Percentiles rank a stretch among this genome's conserved stretches.
These are phyloP conservation scores for Saccharomycopsis hybrid DNA, from an alignment of 1,139 yeast species.

Conservation along the genomic window DNA sequence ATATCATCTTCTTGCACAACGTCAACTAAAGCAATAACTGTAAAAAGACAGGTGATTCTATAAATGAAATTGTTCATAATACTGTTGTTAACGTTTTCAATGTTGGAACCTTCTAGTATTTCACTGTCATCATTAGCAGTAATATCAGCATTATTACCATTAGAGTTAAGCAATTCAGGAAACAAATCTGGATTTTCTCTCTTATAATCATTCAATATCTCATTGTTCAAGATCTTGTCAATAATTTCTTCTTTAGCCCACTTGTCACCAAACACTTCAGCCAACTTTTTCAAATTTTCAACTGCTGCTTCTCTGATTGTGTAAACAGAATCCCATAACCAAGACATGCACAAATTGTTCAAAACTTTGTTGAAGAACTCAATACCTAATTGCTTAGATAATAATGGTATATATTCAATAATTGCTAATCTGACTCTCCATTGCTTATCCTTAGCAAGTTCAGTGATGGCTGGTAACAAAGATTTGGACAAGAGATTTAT, in stretches of 20 bases:
- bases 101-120: constrained; percentile 28
- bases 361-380: constrained; percentile 89
- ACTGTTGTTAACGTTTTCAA: constrained; percentile 37
- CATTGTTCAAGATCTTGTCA: constrained; percentile 54
- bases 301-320: constrained; percentile 98
- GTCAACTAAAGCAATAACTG: constrained; percentile 69
- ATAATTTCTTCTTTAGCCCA: constrained; percentile 91
- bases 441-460: constrained; percentile 90
- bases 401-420: constrained; percentile 90
- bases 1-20: constrained; percentile 34
- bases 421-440: constrained; percentile 98
- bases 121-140: constrained; percentile 24
- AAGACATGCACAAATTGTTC: constrained; percentile 84
- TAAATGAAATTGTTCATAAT: constrained; percentile 67
- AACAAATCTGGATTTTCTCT: constrained; percentile 23
- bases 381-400: constrained; percentile 94
- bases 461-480: constrained; percentile 91
- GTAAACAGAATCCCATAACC: constrained; percentile 98
- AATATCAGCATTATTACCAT: constrained; percentile 8
- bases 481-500: constrained; percentile 81
- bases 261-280: constrained; percentile 81
- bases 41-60: constrained; percentile 85
- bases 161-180: constrained; percentile 4
- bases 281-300: constrained; percentile 67
- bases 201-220: constrained; percentile 34